phyloP scores from a whole-genome alignment of 176 grass and related monocot species.

The Bolboschoenus planiculmis region DNA sequence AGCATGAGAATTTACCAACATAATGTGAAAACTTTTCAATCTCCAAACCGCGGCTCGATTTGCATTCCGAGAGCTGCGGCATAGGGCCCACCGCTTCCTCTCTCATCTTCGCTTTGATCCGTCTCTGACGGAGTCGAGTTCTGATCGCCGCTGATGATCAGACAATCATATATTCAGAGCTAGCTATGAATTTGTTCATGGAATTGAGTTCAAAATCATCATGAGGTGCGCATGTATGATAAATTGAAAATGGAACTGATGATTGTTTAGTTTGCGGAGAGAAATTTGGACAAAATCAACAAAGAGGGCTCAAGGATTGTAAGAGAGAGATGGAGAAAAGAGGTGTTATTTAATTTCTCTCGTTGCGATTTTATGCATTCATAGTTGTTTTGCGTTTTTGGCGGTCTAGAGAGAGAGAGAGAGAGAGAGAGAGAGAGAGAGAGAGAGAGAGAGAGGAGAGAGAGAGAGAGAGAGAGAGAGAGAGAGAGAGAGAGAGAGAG shows the following conservation, averaged over 20 bases:
- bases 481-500: not conserved
- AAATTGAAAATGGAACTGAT: not conserved
- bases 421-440: not conserved
- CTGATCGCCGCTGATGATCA: not conserved
- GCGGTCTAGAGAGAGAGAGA: not conserved
- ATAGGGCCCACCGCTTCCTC: not conserved
- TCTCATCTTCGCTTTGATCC: constrained; percentile 12
- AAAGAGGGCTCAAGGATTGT: not conserved
- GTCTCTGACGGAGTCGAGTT: not conserved
- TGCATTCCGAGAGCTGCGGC: constrained; percentile 44
- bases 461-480: not conserved
- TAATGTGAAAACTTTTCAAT: constrained; percentile 76
- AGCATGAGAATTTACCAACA: constrained; percentile 45
- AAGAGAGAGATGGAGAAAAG: not conserved
- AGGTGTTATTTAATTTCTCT: not conserved
- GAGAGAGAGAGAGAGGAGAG: not conserved
- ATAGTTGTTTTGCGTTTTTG: not conserved
- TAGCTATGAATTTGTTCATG: constrained; percentile 8
- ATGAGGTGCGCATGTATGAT: not conserved
- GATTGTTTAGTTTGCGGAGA: not conserved
- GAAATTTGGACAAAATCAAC: not conserved
- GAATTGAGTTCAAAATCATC: too few relatives aligned
- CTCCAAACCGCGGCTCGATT: constrained; percentile 39
- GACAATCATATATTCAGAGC: not conserved
- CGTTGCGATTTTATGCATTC: constrained; percentile 11